Evolutionary conservation across 768 basidiomycete genomes (phyloP).

Genomic region (Omphalotus guepiniiformis): DNA sequence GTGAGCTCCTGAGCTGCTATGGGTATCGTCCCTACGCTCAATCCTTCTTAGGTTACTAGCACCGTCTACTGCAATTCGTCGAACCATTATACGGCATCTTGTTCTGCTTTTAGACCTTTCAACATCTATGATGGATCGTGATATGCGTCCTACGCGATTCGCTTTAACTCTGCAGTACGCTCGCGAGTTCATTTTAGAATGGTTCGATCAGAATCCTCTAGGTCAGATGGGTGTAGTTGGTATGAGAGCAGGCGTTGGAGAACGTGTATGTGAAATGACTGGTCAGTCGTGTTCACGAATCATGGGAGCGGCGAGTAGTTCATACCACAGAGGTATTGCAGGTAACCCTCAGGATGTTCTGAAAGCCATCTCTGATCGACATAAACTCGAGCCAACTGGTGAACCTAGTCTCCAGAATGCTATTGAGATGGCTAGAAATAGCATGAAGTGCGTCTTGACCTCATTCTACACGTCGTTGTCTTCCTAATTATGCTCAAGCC

Average conservation of each 20-base stretch:
- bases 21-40: background rate
- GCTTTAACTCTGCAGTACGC: constrained; percentile 89
- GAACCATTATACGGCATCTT: constrained; percentile 95
- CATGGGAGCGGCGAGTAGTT: too few species aligned
- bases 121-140: constrained; percentile 88
- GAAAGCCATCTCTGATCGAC: constrained; percentile 76
- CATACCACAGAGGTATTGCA: too few species aligned
- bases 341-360: constrained; percentile 98
- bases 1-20: constrained; percentile 34
- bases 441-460: constrained; percentile 68
- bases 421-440: constrained; percentile 92
- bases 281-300: constrained; percentile 53
- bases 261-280: constrained; percentile 88
- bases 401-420: constrained; percentile 97
- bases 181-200: constrained; percentile 88
- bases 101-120: constrained; percentile 92
- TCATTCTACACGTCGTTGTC: constrained; percentile 1
- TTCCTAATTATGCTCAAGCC: constrained; percentile 43
- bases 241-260: constrained; percentile 87
- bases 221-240: constrained; percentile 96
- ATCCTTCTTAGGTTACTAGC: constrained; percentile 55
- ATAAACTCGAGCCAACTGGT: constrained; percentile 84
- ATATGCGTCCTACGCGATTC: constrained; percentile 93
- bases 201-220: constrained; percentile 99
- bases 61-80: constrained; percentile 82